These are phyloP conservation scores for Lepidopterella palustris DNA, from an alignment of 495 filamentous ascomycete species.

Conservation along the genomic window DNA sequence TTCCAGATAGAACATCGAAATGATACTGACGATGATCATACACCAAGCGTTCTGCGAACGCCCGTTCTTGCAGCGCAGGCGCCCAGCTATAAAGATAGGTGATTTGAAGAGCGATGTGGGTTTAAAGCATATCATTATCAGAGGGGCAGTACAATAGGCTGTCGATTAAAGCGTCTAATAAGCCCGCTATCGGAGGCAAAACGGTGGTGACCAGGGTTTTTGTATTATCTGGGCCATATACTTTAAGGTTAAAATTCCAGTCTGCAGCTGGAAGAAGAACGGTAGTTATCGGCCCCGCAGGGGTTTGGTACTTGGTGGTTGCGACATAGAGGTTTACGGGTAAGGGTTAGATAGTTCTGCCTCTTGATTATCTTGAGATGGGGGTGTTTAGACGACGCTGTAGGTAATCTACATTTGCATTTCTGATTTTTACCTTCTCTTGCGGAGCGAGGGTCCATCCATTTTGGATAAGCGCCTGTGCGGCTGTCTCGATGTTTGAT, in stretches of 20 bases:
- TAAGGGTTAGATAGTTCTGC: neutral
- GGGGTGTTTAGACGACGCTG: conserved; percentile 15
- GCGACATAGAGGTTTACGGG: neutral
- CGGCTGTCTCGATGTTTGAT: conserved; percentile 22
- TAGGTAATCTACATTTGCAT: conserved; percentile 12
- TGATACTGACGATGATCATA: conserved; percentile 24
- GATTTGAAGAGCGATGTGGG: conserved; percentile 6
- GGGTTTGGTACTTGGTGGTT: neutral
- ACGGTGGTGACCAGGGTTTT: neutral
- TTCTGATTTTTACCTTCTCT: conserved; percentile 19
- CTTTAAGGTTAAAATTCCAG: conserved; percentile 12
- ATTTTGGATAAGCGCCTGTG: conserved; percentile 11
- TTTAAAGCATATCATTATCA: conserved; percentile 2
- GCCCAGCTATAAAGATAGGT: conserved; percentile 14
- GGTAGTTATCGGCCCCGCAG: conserved; percentile 16
- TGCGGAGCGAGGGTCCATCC: conserved; percentile 26
- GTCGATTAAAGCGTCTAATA: conserved; percentile 23
- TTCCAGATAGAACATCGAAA: conserved; percentile 15
- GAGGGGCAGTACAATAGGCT: conserved; percentile 9
- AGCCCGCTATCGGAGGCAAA: conserved; percentile 13
- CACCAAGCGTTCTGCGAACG: conserved; percentile 10
- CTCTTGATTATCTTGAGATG: neutral
- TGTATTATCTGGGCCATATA: neutral
- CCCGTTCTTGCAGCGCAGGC: conserved; percentile 3
- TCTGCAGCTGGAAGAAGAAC: conserved; percentile 26